These are phyloP conservation scores for Cercophora newfieldiana DNA, from an alignment of 495 filamentous ascomycete genomes.

Conservation along the genomic window DNA sequence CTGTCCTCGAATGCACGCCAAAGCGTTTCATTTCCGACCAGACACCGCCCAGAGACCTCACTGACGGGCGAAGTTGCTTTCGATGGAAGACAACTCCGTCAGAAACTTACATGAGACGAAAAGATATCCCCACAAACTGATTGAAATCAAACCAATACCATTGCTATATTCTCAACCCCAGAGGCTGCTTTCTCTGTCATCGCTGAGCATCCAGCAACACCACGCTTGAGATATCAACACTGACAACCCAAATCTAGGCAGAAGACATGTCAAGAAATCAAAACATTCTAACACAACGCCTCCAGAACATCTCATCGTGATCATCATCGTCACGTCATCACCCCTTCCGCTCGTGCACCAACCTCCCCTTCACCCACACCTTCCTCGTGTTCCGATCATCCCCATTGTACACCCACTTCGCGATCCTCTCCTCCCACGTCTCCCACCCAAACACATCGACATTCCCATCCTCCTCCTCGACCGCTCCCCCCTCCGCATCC, in stretches of 20 bases:
- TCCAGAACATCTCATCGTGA: background rate
- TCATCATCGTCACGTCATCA: too few relatives aligned
- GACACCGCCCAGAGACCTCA: too few relatives aligned
- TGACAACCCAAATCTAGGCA: too few relatives aligned
- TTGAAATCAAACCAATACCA: too few relatives aligned
- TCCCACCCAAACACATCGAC: slow-evolving; percentile 91
- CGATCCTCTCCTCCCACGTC: slow-evolving; percentile 69
- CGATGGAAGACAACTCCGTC: background rate
- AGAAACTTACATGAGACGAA: background rate
- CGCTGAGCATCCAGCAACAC: too few relatives aligned
- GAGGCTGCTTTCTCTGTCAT: too few relatives aligned
- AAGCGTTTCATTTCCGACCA: background rate
- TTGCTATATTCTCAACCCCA: too few relatives aligned
- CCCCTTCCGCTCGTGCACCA: slow-evolving; percentile 67
- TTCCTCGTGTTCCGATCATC: slow-evolving; percentile 78
- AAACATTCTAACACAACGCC: background rate
- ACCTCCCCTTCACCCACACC: slow-evolving; percentile 78
- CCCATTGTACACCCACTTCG: slow-evolving; percentile 88
- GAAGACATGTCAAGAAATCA: background rate
- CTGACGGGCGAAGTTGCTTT: background rate
- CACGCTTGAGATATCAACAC: too few relatives aligned
- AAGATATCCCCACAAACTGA: background rate
- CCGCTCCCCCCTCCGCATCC: slow-evolving; percentile 35
- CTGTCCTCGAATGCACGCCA: background rate
- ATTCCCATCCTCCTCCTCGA: slow-evolving; percentile 39